Evolutionary conservation across 495 filamentous ascomycete species (phyloP), one percentile per base, ranked within the genome.

Genomic region (Aspergillus sclerotioniger): DNA sequence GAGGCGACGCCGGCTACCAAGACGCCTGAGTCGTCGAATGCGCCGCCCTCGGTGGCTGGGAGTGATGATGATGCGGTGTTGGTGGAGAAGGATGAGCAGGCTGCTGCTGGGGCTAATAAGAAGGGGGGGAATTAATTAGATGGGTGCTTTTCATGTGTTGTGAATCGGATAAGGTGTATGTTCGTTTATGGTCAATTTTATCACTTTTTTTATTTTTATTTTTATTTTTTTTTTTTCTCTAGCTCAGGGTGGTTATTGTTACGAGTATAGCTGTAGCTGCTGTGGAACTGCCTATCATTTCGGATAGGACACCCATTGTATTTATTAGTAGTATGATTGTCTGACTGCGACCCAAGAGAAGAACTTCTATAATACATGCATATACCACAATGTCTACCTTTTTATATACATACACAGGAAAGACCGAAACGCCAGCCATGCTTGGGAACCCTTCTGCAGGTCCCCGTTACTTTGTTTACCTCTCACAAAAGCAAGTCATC

Each of bases 21-120:
- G 33, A 60, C 62, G 8, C 54, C 51, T 10, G 57, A 57, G 13
- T 52, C 64, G 0, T 43, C 60, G n/a, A 52, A 46, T 9, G 58
- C 53, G 19, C 60, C 65, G 6, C 50, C 67, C 12, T 64, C 72
- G 17, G 64, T 76, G 35, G 60, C 66, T 28, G 74, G 62, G 7
- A 90, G 87, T 10, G 90, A 87, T 70, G 92, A 96, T 60, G 92
- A 96, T 72, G 83, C 85, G 41, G 90, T 95, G 15, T 71, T 96
- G 57, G 91, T 96, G 37, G 91, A 95, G 65, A 82, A 80, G 13
- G 84, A 86, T 56, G 82, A 82, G 0, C 84, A 87, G 12, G 25
- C 25, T 25, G 25, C 25, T 25, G 25, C 25, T 25, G 25, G 25
- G 25, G 25, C 2, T 25, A 25, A 25, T 25, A 73, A 55, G 31